Percentiles rank a stretch among this genome's conserved stretches.
These are phyloP conservation scores for Colletotrichum sublineola DNA, from an alignment of 2,329 filamentous ascomycete genomes.

Conservation along the genomic window DNA sequence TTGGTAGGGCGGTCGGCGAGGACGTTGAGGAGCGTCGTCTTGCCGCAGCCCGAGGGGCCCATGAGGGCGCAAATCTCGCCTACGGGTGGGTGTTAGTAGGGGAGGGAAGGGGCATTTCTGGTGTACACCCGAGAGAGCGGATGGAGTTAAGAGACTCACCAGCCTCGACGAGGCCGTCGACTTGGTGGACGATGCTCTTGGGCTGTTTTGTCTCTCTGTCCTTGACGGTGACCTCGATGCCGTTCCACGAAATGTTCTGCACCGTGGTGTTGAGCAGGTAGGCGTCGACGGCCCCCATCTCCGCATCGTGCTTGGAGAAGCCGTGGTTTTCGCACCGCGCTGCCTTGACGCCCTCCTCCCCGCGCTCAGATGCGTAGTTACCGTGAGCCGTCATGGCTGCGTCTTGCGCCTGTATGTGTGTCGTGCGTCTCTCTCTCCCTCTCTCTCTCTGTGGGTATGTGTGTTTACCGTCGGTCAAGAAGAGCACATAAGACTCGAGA, in stretches of 20 bases:
- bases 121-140: neutral
- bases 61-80: constrained; percentile 84
- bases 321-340: neutral
- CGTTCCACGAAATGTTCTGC: constrained; percentile 74
- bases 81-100: neutral
- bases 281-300: constrained; percentile 53
- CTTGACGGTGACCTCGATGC: constrained; percentile 78
- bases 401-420: neutral
- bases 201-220: constrained; percentile 75
- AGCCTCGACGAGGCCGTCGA: constrained; percentile 74
- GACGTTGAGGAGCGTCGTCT: constrained; percentile 86
- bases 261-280: constrained; percentile 75
- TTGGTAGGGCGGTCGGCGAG: constrained; percentile 74
- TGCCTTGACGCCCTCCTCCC: constrained; percentile 15
- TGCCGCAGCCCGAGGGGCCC: constrained; percentile 81
- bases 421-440: neutral
- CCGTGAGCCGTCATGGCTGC: constrained; percentile 7
- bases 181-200: constrained; percentile 72
- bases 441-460: neutral
- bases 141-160: constrained; percentile 53
- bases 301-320: constrained; percentile 42
- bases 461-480: neutral
- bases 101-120: neutral
- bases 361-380: neutral
- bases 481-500: neutral